These are phyloP conservation scores for Geotrichum siamense DNA, from an alignment of 1,139 yeast species.

Conservation along the genomic window DNA sequence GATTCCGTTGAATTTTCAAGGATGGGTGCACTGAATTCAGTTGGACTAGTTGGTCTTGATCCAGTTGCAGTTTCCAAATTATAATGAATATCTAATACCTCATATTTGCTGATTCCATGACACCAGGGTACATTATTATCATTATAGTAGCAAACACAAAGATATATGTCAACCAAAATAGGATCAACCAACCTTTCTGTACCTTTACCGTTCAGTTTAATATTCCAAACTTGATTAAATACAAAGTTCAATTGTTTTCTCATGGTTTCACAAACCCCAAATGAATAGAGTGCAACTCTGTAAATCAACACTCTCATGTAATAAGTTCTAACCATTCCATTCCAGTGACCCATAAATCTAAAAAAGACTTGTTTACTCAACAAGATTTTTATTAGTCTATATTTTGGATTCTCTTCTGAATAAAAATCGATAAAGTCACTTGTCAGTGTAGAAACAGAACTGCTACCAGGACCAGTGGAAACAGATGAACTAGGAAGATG, in stretches of 20 bases:
- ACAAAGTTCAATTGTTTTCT: background rate
- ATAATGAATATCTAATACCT: background rate
- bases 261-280: constrained; percentile 2
- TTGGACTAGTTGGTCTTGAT: background rate
- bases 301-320: constrained; percentile 62
- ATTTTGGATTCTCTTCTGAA: constrained; percentile 24
- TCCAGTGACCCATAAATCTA: constrained; percentile 67
- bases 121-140: background rate
- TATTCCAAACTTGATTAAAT: constrained; percentile 1
- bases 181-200: background rate
- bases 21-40: background rate
- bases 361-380: constrained; percentile 45
- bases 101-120: background rate
- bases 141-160: background rate
- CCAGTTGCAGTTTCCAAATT: background rate
- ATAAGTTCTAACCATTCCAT: constrained; percentile 64
- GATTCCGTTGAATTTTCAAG: background rate
- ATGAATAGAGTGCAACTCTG: constrained; percentile 35
- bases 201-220: background rate
- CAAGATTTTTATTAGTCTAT: constrained; percentile 49
- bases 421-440: constrained; percentile 18
- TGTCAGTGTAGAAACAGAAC: background rate
- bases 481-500: constrained; percentile 45
- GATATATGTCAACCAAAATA: background rate
- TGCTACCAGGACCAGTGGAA: background rate